These are phyloP conservation scores for Vickermania ingenoplastis DNA, from an alignment of 208 protist species.

Conservation along the genomic window DNA sequence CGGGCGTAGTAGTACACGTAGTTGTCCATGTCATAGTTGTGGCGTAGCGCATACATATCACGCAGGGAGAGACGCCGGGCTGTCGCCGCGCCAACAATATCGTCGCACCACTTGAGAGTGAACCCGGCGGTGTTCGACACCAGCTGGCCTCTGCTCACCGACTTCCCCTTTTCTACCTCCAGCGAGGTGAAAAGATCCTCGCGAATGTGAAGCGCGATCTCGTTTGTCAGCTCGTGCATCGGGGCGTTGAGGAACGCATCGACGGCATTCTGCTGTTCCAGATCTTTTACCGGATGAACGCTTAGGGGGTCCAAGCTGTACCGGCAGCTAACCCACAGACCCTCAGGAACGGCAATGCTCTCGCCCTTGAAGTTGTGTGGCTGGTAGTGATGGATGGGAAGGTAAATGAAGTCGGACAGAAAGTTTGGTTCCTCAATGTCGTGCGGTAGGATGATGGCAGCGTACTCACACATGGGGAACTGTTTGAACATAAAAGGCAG, in stretches of 20 bases:
- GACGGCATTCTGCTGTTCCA: conserved; percentile 5
- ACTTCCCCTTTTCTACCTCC: conserved; percentile 14
- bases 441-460: conserved; percentile 59
- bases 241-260: conserved; percentile 14
- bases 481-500: conserved; percentile 58
- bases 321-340: conserved; percentile 70
- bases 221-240: conserved; percentile 9
- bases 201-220: conserved; percentile 9
- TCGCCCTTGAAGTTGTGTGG: conserved; percentile 62
- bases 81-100: conserved; percentile 51
- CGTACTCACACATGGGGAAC: conserved; percentile 73
- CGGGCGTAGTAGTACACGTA: conserved; percentile 65
- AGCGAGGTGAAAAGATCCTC: conserved; percentile 18
- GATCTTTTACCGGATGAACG: conserved; percentile 1
- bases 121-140: conserved; percentile 14
- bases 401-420: conserved; percentile 57
- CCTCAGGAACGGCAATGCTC: conserved; percentile 39
- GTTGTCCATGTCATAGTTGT: conserved; percentile 82
- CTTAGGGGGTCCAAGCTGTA: conserved; percentile 16
- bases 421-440: conserved; percentile 60
- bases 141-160: not conserved
- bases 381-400: conserved; percentile 75
- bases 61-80: conserved; percentile 31
- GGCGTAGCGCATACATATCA: conserved; percentile 77
- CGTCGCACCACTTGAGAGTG: conserved; percentile 13